These are phyloP conservation scores for Rhododendron mucronatum DNA, from an alignment of 148 eudicot genomes.

Conservation along the genomic window DNA sequence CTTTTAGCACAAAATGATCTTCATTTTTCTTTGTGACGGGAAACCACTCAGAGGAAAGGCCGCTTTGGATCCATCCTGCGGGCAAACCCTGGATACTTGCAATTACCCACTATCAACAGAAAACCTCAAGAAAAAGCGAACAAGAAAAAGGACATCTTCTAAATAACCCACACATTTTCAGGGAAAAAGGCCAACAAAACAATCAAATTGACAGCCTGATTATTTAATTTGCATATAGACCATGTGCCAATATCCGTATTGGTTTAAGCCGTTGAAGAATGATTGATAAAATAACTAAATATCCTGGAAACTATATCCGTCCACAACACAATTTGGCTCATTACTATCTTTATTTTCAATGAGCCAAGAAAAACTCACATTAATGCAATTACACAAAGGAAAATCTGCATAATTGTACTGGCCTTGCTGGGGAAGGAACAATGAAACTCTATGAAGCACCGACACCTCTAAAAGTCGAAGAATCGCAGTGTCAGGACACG, in stretches of 20 bases:
- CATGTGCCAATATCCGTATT: neutral
- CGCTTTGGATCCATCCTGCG: neutral
- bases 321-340: neutral
- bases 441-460: no score
- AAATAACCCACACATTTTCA: neutral
- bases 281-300: neutral
- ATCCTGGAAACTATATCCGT: neutral
- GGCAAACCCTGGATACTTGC: neutral
- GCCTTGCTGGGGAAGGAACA: neutral
- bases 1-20: neutral
- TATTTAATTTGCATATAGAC: neutral
- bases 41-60: neutral
- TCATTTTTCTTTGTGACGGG: neutral
- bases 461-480: no score
- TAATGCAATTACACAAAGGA: neutral
- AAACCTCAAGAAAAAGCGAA: neutral
- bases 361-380: neutral
- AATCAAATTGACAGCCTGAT: neutral
- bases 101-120: neutral
- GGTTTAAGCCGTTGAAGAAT: neutral
- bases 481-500: no score
- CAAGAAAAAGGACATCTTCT: neutral
- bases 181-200: neutral
- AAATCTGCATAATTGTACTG: neutral
- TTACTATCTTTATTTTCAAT: neutral